Percentiles rank a stretch among this genome's conserved stretches.
Evolutionary conservation across 2,329 filamentous ascomycete genomes (phyloP).

Genomic region (Hymenoscyphus occultus): DNA sequence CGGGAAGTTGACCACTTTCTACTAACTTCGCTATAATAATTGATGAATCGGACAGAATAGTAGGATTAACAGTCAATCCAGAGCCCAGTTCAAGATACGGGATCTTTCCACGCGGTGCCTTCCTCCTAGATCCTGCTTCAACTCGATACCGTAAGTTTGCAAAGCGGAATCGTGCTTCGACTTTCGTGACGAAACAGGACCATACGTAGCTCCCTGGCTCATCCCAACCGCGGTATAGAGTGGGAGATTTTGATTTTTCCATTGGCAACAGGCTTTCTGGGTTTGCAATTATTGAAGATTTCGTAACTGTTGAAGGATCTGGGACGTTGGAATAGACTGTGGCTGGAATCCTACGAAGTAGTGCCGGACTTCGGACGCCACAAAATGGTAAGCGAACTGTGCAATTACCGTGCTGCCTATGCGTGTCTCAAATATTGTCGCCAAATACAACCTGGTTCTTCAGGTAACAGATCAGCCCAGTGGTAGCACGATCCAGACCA

Average conservation of each 20-base stretch:
- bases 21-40: slow-evolving; percentile 52
- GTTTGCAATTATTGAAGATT: neutral
- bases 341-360: neutral
- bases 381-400: neutral
- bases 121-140: slow-evolving; percentile 43
- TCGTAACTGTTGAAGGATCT: neutral
- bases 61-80: neutral
- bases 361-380: neutral
- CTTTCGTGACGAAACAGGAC: slow-evolving; percentile 60
- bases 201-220: slow-evolving; percentile 3
- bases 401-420: no score
- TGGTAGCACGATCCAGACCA: no score
- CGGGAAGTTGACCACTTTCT: slow-evolving; percentile 41
- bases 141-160: slow-evolving; percentile 46
- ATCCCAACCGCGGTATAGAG: slow-evolving; percentile 9
- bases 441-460: no score
- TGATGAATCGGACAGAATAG: slow-evolving; percentile 47
- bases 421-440: no score
- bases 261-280: neutral
- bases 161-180: slow-evolving; percentile 60
- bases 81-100: slow-evolving; percentile 48
- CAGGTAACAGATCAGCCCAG: no score
- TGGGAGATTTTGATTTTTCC: neutral
- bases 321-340: neutral
- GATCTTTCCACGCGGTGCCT: slow-evolving; percentile 56